Base-by-base conservation (phyloP, 768 basidiomycete genomes). In the Kockovaella imperatae region DNA sequence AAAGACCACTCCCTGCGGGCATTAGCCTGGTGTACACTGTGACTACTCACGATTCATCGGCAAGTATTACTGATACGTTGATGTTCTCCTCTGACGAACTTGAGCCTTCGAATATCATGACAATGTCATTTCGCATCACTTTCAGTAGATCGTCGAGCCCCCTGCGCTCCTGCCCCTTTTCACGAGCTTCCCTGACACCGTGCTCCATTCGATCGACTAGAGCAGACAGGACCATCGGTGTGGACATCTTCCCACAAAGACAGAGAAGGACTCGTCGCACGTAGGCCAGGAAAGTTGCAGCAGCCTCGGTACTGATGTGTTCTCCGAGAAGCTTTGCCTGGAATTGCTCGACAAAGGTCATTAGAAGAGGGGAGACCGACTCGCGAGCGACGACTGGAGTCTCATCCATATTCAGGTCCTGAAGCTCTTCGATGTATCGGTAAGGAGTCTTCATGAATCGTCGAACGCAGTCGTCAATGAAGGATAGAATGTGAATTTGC, bases 401-500 rank as follows among this genome's bases (percentile, higher is more conserved):
- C 18, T 55, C 54, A 17, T 54, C 57, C 5, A 55, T 50, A 10
- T 58, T 38, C 36, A 80, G 62, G 0, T 69, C 60, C 5, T 76
- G 67, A 53, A 82, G 70, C 20, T 82, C 82, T 59, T 95, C 90
- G 45, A 93, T 76, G 63, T 93, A 96, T 24, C 80, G 78, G 66
- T 89, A 86, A 0, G 88, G 86, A 2, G 83, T 84, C 69, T 84
- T 87, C 54, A 83, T 64, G 57, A 83, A 89, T 15, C 86, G 77
- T 49, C 84, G 82, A 2, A 85, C 76, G 61, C 88, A 93, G 42
- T 90, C 87, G 54, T 96, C 91, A 10, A 95, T 59, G 72, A 95
- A 89, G 0, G 60, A 57, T 1, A 75, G 54, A 15, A 84, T 23
- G 83, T 78, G 35, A 49, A 83, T 80, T 41, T 62, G 60, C 42